Evolutionary conservation across 148 eudicot genomes (phyloP).

Genomic region (Rheum nobile): DNA sequence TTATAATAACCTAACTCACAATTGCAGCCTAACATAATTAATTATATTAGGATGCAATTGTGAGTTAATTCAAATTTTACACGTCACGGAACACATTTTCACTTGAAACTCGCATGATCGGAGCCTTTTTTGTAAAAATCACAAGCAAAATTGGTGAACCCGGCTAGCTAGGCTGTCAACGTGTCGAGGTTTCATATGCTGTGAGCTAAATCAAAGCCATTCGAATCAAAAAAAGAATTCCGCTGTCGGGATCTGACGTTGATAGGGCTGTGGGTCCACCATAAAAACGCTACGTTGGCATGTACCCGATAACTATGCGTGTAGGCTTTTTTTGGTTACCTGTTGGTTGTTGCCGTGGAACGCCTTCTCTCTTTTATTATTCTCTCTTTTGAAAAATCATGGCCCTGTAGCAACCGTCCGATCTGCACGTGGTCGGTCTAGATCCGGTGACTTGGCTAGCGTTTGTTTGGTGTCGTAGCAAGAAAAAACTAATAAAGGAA

Average conservation of each 20-base stretch:
- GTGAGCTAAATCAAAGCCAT: background rate
- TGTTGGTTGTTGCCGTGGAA: background rate
- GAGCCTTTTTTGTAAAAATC: background rate
- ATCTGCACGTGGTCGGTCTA: conserved; percentile 7
- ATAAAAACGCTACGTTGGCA: background rate
- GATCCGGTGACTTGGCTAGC: background rate
- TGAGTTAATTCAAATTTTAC: background rate
- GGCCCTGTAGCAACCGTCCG: background rate
- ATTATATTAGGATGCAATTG: no score
- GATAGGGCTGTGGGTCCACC: conserved; percentile 1
- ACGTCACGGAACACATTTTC: background rate
- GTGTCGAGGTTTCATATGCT: background rate
- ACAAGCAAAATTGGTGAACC: background rate
- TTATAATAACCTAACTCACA: background rate
- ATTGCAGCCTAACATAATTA: no score
- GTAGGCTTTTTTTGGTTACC: background rate
- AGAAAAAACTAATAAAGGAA: background rate
- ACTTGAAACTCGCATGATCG: background rate
- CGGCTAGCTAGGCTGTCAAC: background rate
- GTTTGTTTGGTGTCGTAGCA: background rate
- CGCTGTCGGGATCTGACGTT: conserved; percentile 5
- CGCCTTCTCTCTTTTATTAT: background rate
- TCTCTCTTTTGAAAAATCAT: background rate
- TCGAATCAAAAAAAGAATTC: conserved; percentile 2
- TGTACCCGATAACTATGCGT: background rate